Conservation (phyloP, 345 rosid genomes). For the Pistacia vera region DNA sequence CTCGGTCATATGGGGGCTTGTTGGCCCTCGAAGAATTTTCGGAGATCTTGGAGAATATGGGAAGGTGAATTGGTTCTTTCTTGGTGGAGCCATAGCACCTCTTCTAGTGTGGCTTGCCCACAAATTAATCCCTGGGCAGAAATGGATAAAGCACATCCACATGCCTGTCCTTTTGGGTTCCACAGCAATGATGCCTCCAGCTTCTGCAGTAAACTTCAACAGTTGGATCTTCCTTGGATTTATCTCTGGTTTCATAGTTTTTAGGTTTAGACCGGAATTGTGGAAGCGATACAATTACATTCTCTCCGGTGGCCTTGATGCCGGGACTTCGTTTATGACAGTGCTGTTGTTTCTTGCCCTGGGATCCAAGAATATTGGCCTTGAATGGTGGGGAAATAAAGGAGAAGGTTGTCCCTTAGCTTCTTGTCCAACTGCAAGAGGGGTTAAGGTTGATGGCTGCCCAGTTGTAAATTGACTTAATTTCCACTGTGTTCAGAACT, state of each 20-base stretch:
- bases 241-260: constrained; percentile 56
- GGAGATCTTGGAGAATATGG: constrained; percentile 71
- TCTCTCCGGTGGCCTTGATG: constrained; percentile 73
- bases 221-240: constrained; percentile 67
- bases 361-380: constrained; percentile 36
- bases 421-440: constrained; percentile 73
- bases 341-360: constrained; percentile 54
- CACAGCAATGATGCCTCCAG: constrained; percentile 77
- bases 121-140: constrained; percentile 53
- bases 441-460: constrained; percentile 51
- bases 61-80: constrained; percentile 71
- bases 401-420: constrained; percentile 66
- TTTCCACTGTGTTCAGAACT: neutral
- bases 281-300: constrained; percentile 78
- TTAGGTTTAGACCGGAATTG: constrained; percentile 43
- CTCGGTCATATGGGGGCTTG: constrained; percentile 87
- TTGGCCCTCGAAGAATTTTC: constrained; percentile 78
- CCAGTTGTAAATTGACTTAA: constrained; percentile 33
- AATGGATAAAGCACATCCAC: constrained; percentile 64
- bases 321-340: constrained; percentile 75
- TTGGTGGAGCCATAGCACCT: constrained; percentile 64
- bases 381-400: constrained; percentile 79
- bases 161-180: constrained; percentile 74
- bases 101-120: constrained; percentile 65
- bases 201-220: constrained; percentile 67